Evolutionary conservation across 352 stramenopile species (phyloP).

Genomic region (Globisporangium spinosum): DNA sequence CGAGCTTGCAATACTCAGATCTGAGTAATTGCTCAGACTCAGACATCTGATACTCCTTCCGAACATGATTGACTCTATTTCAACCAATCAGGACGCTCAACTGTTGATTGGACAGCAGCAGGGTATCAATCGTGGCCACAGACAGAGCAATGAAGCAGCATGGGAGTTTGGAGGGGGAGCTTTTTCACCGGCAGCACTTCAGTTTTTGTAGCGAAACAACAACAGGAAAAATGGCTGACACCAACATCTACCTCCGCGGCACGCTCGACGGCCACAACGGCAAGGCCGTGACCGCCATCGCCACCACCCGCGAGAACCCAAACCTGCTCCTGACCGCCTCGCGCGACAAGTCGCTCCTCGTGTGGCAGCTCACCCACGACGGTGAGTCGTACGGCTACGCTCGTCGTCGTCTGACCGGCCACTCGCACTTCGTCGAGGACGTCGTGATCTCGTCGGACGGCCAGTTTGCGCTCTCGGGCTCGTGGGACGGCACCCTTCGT

Average conservation of each 20-base stretch:
- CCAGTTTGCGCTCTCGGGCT: constrained; percentile 98
- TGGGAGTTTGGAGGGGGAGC: background rate
- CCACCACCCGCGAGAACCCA: constrained; percentile 98
- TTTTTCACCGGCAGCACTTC: constrained; percentile 6
- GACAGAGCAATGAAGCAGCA: too few relatives aligned
- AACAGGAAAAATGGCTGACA: constrained; percentile 60
- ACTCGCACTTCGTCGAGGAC: constrained; percentile 99
- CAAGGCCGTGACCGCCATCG: constrained; percentile 92
- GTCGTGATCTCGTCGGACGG: constrained; percentile 99
- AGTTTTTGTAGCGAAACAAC: constrained; percentile 21
- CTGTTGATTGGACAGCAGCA: constrained; percentile 14
- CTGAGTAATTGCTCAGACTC: background rate
- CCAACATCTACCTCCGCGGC: constrained; percentile 85
- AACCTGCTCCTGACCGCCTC: constrained; percentile 98
- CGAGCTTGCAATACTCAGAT: background rate
- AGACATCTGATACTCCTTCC: background rate
- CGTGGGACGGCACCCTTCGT: constrained; percentile 98
- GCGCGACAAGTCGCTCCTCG: constrained; percentile 94
- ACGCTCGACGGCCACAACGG: constrained; percentile 88
- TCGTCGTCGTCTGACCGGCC: constrained; percentile 94
- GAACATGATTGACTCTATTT: background rate
- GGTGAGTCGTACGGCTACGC: constrained; percentile 98
- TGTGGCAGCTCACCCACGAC: constrained; percentile 91
- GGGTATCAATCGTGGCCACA: background rate
- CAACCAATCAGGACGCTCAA: background rate